phyloP scores from a whole-genome alignment of 129 eudicot genomes.

The Gnaphalium uliginosum region DNA sequence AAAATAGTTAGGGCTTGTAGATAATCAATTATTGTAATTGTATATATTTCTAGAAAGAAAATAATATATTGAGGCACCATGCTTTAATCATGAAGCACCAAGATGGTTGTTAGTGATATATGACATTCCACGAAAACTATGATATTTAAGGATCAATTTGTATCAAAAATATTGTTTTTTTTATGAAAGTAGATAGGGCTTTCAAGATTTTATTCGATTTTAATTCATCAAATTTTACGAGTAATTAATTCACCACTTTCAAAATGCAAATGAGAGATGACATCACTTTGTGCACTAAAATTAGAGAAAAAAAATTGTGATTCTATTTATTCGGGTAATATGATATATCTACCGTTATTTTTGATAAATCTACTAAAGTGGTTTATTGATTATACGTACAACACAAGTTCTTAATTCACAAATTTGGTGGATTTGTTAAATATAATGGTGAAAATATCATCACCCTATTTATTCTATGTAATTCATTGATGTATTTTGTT shows the following conservation, averaged over 20 bases:
- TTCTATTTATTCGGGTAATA: too few species aligned
- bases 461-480: too few species aligned
- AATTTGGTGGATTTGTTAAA: too few species aligned
- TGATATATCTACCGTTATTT: too few species aligned
- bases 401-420: too few species aligned
- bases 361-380: too few species aligned
- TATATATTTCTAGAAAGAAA: neutral
- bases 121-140: slow-evolving; percentile 30
- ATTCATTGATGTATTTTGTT: too few species aligned
- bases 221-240: neutral
- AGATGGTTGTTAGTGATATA: slow-evolving; percentile 32
- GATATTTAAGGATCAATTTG: slow-evolving; percentile 27
- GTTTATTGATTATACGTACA: too few species aligned
- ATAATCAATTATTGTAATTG: neutral
- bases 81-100: slow-evolving; percentile 37
- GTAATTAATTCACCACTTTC: slow-evolving; percentile 13
- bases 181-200: slow-evolving; percentile 28
- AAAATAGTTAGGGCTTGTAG: too few species aligned
- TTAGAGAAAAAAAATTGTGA: neutral
- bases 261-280: slow-evolving; percentile 13
- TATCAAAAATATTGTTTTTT: slow-evolving; percentile 33
- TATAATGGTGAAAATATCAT: too few species aligned
- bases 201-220: slow-evolving; percentile 38
- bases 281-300: neutral
- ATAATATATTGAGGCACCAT: slow-evolving; percentile 11